phyloP scores from a whole-genome alignment of 345 rosid genomes.

The Erysimum cheiranthoides region DNA sequence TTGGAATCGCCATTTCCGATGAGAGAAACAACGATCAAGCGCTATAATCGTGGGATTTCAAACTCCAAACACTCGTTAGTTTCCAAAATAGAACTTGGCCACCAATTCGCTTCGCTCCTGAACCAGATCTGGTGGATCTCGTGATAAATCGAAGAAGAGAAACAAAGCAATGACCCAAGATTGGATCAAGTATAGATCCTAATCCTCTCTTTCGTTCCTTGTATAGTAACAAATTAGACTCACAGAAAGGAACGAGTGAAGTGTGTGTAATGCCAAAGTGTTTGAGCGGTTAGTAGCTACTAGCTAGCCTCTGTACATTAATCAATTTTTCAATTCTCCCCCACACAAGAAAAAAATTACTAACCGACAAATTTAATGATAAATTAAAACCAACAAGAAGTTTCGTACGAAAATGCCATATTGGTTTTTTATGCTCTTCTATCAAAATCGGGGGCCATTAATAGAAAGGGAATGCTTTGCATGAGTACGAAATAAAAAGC shows the following conservation, averaged over 20 bases:
- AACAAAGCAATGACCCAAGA: constrained; percentile 5
- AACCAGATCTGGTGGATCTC: constrained; percentile 46
- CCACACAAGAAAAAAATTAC: not conserved
- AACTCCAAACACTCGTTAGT: constrained; percentile 28
- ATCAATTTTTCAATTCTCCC: not conserved
- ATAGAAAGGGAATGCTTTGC: not conserved
- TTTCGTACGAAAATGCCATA: not conserved
- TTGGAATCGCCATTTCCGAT: constrained; percentile 53
- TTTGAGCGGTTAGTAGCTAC: constrained; percentile 19
- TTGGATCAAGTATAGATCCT: not conserved
- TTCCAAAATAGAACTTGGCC: constrained; percentile 4
- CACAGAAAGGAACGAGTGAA: constrained; percentile 16
- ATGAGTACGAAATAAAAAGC: not conserved
- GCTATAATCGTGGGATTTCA: constrained; percentile 24
- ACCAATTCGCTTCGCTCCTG: constrained; percentile 17
- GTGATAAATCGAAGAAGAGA: constrained; percentile 19
- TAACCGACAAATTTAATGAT: constrained; percentile 37
- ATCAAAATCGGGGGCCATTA: constrained; percentile 21
- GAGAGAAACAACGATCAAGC: constrained; percentile 26
- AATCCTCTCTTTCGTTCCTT: constrained; percentile 8
- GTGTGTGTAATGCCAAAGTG: constrained; percentile 1
- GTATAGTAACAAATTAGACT: not conserved
- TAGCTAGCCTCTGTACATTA: not conserved
- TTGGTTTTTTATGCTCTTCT: constrained; percentile 1
- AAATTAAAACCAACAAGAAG: not conserved